These are phyloP conservation scores for Luffa aegyptiaca DNA, from an alignment of 306 rosid genomes.

Conservation along the genomic window DNA sequence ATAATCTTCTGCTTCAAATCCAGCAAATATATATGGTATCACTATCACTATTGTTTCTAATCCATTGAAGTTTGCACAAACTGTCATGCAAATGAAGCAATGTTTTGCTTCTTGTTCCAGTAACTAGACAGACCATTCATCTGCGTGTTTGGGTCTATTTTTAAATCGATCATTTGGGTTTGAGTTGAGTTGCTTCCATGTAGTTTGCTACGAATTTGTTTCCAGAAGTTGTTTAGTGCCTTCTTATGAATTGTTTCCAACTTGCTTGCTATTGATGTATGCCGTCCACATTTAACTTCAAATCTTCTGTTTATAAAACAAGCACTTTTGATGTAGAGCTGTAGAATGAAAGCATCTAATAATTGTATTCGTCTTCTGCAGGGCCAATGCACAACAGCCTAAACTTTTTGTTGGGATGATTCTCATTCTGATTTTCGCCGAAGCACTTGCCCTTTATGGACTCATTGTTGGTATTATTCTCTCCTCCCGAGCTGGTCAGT, in stretches of 20 bases:
- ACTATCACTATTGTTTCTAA: background rate
- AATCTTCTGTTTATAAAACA: background rate
- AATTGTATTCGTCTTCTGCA: constrained; percentile 10
- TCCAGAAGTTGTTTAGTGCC: background rate
- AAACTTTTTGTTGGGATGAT: constrained; percentile 62
- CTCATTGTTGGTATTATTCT: constrained; percentile 55
- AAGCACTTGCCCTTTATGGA: constrained; percentile 51
- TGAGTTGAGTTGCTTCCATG: background rate
- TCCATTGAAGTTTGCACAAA: background rate
- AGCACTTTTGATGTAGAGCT: background rate
- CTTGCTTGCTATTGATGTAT: background rate
- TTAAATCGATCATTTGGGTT: background rate
- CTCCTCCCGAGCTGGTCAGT: constrained; percentile 54
- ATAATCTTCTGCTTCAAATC: background rate
- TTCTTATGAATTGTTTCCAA: background rate
- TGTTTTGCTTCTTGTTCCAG: background rate
- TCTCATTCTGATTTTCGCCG: constrained; percentile 50
- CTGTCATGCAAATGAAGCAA: background rate
- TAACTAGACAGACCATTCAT: background rate
- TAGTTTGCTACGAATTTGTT: background rate
- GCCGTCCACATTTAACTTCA: background rate
- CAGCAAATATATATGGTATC: background rate
- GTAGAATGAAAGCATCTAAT: background rate
- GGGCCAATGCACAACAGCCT: constrained; percentile 56
- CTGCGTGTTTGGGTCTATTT: background rate